Evolutionary conservation across 176 grass and related monocot genomes (phyloP), one percentile per base, ranked within the genome.

Genomic region (Avena eriantha): DNA sequence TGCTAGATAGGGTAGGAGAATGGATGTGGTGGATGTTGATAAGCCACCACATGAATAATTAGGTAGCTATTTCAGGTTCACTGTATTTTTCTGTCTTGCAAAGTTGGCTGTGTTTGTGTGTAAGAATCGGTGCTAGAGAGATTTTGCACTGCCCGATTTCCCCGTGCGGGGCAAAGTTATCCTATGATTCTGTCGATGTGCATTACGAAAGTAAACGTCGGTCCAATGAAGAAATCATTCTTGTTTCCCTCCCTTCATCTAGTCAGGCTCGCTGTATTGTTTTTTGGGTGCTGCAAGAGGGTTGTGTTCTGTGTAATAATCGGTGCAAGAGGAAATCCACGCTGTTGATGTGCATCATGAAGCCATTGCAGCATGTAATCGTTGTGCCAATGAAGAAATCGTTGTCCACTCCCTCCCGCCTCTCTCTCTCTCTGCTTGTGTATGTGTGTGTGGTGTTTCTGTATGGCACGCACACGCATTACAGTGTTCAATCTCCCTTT

Each of bases 51-150:
- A 9, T 79, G 34, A 66, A 5, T 80, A 14, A 7, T 73, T 82
- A 78, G 11, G 21, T 85, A 76, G 58, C 50, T 81, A 82, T 23
- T 23, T 76, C 16, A 49, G 82, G 19, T 74, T 90, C 48, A 14
- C 41, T 83, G 39, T 66, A 7, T 58, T 61, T 6, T 69, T 34
- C 26, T 31, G 0, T 41, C 39, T 41, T 41, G 39, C 39, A 41
- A 41, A 41, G 6, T 41, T 41, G 39, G 39, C 39, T 8, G 39
- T 41, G 39, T 41, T 41, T 41, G 39, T 47, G 45, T 47, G 45
- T 47, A 47, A 10, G 45, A 47, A 47, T 47, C 45, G 45, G 45
- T 47, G 45, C 45, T 2, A 47, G 10, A 47, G 45, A 10, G 10
- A 47, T 47, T 47, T 47, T 47, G 45, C 45, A 47, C 45, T 47